Percentiles rank a stretch among this genome's conserved stretches.
Evolutionary conservation across 1,139 yeast species (phyloP).

Genomic region (Pichia sp.): DNA sequence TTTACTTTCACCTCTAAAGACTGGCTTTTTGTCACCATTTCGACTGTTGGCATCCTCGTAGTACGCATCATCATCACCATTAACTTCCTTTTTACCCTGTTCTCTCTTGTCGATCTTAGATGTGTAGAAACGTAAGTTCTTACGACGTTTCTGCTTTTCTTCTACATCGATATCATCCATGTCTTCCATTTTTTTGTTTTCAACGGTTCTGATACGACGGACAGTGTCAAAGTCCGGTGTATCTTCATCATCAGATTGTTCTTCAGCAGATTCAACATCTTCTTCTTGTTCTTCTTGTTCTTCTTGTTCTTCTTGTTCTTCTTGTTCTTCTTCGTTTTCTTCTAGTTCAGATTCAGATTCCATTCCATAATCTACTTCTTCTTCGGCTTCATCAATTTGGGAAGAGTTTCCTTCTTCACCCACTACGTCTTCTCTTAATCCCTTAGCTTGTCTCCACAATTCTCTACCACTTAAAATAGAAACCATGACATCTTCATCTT

Average conservation of each 20-base stretch:
- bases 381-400: constrained; percentile 26
- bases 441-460: constrained; percentile 79
- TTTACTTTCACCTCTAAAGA: neutral
- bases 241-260: constrained; percentile 13
- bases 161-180: constrained; percentile 76
- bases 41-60: constrained; percentile 5
- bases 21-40: neutral
- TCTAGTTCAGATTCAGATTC: constrained; percentile 25
- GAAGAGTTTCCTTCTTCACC: constrained; percentile 18
- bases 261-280: constrained; percentile 25
- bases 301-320: constrained; percentile 29
- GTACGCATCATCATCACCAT: constrained; percentile 11
- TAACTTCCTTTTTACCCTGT: constrained; percentile 2
- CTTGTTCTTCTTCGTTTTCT: constrained; percentile 28
- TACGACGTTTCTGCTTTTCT: constrained; percentile 77
- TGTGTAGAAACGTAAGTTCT: constrained; percentile 88
- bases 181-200: constrained; percentile 38
- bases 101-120: constrained; percentile 83
- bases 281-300: constrained; percentile 27
- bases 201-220: constrained; percentile 33
- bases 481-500: constrained; percentile 86
- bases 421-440: constrained; percentile 33
- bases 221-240: constrained; percentile 14
- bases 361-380: constrained; percentile 23
- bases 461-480: constrained; percentile 74